Evolutionary conservation across 345 rosid genomes (phyloP).

Genomic region (Salix caprea): DNA sequence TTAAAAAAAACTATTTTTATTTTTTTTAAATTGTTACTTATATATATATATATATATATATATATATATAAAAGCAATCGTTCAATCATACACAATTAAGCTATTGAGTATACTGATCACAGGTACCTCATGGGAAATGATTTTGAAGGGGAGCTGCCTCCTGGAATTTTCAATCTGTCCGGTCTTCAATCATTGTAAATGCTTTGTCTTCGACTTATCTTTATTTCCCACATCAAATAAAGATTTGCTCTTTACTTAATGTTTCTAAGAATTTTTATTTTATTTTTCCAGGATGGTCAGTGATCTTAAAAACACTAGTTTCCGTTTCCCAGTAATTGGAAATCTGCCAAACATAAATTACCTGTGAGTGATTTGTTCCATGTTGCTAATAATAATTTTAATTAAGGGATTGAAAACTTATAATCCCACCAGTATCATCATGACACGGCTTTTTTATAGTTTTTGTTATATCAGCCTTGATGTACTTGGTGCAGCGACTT

Average conservation of each 20-base stretch:
- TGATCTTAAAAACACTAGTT: background rate
- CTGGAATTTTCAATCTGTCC: constrained; percentile 1
- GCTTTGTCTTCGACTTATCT: background rate
- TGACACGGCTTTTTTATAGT: too few species aligned
- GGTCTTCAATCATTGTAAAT: background rate
- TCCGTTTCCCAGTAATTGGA: background rate
- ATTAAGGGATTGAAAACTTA: too few species aligned
- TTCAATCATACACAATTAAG: too few species aligned
- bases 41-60: too few species aligned
- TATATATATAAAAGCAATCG: too few species aligned
- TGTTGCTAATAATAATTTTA: too few species aligned
- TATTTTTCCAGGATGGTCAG: constrained; percentile 1
- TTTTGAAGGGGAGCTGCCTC: constrained; percentile 9
- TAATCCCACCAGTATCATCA: too few species aligned
- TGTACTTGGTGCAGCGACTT: background rate
- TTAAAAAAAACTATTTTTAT: too few species aligned
- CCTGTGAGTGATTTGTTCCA: background rate
- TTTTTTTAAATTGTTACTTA: too few species aligned
- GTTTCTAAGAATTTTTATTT: background rate
- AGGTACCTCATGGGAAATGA: constrained; percentile 16
- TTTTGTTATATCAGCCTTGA: too few species aligned
- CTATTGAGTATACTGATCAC: background rate
- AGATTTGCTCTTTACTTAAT: background rate
- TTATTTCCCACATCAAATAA: background rate
- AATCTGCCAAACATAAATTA: background rate